Evolutionary conservation across 2,329 filamentous ascomycete genomes (phyloP).

Genomic region (Sordariomycetes sp.): DNA sequence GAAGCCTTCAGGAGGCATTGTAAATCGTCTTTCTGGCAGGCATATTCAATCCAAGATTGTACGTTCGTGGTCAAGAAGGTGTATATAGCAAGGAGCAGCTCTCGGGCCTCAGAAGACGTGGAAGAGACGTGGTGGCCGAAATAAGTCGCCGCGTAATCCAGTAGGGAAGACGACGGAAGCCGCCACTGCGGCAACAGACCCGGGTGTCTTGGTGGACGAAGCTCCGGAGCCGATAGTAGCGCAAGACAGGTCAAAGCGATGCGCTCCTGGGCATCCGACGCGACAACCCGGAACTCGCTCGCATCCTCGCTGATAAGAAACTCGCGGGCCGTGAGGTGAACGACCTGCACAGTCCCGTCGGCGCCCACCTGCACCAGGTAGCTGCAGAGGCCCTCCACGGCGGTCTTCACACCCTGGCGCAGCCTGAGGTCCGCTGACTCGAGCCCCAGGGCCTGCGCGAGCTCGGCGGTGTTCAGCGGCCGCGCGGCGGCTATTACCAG

Average conservation of each 20-base stretch:
- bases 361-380: too few species aligned
- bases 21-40: constrained; percentile 12
- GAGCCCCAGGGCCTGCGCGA: constrained; percentile 15
- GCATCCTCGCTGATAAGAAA: too few species aligned
- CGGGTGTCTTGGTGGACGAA: background rate
- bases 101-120: constrained; percentile 5
- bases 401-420: too few species aligned
- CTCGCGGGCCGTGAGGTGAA: too few species aligned
- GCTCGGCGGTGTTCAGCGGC: constrained; percentile 13
- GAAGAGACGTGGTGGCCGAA: background rate
- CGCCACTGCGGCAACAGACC: background rate
- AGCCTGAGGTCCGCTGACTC: constrained; percentile 11
- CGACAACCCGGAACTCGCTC: too few species aligned
- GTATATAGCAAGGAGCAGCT: constrained; percentile 11
- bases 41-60: constrained; percentile 17
- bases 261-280: too few species aligned
- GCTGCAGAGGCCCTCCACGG: too few species aligned
- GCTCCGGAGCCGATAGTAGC: too few species aligned
- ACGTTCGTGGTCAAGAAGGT: constrained; percentile 16
- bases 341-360: too few species aligned
- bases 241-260: too few species aligned
- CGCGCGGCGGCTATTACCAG: constrained; percentile 15
- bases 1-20: constrained; percentile 12
- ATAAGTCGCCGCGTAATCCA: background rate
- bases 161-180: background rate